Evolutionary conservation across 768 basidiomycete genomes (phyloP).

Genomic region (Pleurotus eryngii): DNA sequence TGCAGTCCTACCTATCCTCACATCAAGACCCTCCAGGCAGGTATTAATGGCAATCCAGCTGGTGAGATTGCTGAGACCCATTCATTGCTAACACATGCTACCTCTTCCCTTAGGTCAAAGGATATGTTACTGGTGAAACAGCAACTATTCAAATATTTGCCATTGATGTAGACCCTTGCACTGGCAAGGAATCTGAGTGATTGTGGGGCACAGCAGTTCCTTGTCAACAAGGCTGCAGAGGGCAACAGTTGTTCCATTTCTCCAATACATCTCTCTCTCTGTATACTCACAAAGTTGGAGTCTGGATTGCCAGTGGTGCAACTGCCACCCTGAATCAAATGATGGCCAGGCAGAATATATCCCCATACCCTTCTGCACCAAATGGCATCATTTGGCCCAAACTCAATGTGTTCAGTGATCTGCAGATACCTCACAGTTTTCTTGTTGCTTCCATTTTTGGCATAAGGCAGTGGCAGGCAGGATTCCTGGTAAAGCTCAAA

Average conservation of each 20-base stretch:
- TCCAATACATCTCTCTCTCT: conserved; percentile 10
- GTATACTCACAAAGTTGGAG: conserved; percentile 16
- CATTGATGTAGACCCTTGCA: conserved; percentile 20
- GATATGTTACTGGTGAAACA: conserved; percentile 12
- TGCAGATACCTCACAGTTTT: conserved; percentile 8
- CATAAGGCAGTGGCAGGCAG: conserved; percentile 14
- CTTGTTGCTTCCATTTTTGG: conserved; percentile 14
- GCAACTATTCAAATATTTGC: conserved; percentile 15
- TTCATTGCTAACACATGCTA: neutral
- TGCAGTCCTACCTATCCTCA: conserved; percentile 13
- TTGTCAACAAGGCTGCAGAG: conserved; percentile 9
- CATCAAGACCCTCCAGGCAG: conserved; percentile 12
- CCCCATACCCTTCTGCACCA: conserved; percentile 12
- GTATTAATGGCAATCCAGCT: conserved; percentile 14
- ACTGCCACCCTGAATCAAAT: conserved; percentile 14
- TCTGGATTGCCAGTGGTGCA: conserved; percentile 8
- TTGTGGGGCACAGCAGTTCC: conserved; percentile 11
- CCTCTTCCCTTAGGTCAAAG: conserved; percentile 9
- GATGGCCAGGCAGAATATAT: conserved; percentile 15
- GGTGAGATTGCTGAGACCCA: conserved; percentile 14
- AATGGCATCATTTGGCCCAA: conserved; percentile 16
- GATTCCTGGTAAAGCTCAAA: conserved; percentile 9
- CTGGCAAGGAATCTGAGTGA: conserved; percentile 14
- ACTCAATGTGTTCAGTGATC: conserved; percentile 11
- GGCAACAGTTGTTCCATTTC: conserved; percentile 12